A percentile compares a stretch with the other conserved stretches of the same genome.
phyloP scores from a whole-genome alignment of 2,329 filamentous ascomycete species.

The Akanthomyces lecanii region DNA sequence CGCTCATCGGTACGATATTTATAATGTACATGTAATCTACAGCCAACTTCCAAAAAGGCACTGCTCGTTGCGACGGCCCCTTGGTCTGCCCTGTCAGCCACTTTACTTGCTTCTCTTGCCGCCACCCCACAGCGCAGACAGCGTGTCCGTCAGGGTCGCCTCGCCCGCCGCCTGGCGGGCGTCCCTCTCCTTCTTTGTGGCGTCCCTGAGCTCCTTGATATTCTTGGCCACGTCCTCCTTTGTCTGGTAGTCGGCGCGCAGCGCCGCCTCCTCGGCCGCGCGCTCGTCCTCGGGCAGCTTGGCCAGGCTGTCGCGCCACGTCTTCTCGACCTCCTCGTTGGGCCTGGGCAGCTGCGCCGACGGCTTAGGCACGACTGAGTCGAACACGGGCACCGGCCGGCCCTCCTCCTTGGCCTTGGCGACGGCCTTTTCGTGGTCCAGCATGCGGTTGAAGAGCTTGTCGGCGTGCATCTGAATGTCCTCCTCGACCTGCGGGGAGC shows the following conservation, averaged over 20 bases:
- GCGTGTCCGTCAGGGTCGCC: constrained; percentile 29
- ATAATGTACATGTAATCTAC: constrained; percentile 12
- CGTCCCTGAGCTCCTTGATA: constrained; percentile 51
- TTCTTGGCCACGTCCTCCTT: constrained; percentile 55
- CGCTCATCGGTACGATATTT: background rate
- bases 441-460: constrained; percentile 79
- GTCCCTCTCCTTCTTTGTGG: constrained; percentile 54
- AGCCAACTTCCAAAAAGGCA: background rate
- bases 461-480: constrained; percentile 96
- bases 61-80: no score
- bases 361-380: constrained; percentile 47
- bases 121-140: constrained; percentile 28
- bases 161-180: constrained; percentile 34
- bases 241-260: constrained; percentile 58
- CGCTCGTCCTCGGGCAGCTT: constrained; percentile 56
- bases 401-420: constrained; percentile 63
- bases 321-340: constrained; percentile 45
- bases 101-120: constrained; percentile 24
- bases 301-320: constrained; percentile 52
- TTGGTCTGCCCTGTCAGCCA: background rate
- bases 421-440: constrained; percentile 73
- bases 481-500: constrained; percentile 68
- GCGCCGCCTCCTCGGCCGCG: constrained; percentile 58
- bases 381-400: constrained; percentile 54
- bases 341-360: constrained; percentile 25